Base-by-base conservation (phyloP, 2,329 filamentous ascomycete genomes). In the Penicillium psychrosexuale region DNA sequence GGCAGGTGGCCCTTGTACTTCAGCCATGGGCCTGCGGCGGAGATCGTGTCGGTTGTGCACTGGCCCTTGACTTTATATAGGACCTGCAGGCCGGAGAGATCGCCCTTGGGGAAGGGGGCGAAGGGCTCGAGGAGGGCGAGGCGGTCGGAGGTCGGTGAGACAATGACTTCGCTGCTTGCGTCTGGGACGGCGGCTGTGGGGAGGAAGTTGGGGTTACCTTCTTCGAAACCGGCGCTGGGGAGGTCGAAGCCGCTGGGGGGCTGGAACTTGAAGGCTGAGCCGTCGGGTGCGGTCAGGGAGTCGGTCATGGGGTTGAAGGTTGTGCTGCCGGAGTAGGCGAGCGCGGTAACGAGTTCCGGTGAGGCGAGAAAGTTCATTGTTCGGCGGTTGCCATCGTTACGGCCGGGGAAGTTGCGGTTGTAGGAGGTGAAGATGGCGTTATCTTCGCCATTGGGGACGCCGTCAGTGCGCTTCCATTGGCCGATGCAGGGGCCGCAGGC, bases 341-440 rank as follows among this genome's bases (percentile, higher is more conserved):
- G 93, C 47, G 94, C 94, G 5, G 94, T 97, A 59, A 99, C 94
- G 55, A 99, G 85, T 75, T 99, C 94, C 7, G 94, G 94, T 0
- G 92, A 97, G 9, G 94, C 93, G 49, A 99, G 84, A 78, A 99
- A 99, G 81, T 97, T 99, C 92, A 97, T 97, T 8, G 94, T 99
- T 39, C 88, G 87, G 22, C 90, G 87, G 79, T 99, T 99, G 59
- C 94, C 94, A 70, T 99, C 94, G 73, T 99, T 99, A 62, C 94
- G 89, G 58, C 91, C 93, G 47, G 90, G 90, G 81, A 99, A 99
- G 78, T 99, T 99, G 58, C 94, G 90, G 82, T 99, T 99, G 80
- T 97, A 99, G 0, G 92, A 97, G 9, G 91, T 93, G 68, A 99
- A 84, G 67, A 99, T 97, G 59, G 94, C 94, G 70, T 99, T 99